Evolutionary conservation across 768 basidiomycete genomes (phyloP), one percentile per base, ranked within the genome.

Genomic region (Glaciozyma martinii): DNA sequence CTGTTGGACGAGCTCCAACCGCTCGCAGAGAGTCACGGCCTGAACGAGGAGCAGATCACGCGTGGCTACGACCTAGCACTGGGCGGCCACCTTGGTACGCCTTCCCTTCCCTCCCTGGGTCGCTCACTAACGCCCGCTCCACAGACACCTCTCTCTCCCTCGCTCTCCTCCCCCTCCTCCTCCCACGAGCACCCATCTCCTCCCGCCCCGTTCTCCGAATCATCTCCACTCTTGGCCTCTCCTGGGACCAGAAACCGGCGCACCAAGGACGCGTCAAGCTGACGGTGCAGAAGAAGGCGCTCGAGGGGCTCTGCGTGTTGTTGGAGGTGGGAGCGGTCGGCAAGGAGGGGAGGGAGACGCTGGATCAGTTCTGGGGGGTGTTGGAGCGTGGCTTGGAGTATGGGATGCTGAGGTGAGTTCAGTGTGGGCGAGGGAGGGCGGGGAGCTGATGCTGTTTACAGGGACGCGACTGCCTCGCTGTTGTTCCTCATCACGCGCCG

Each of bases 341-440:
- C 0, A 3, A 5, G 25, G 59, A 56, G 9, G 66, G 49, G 0
- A 52, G 42, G 25, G 55, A 44, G 0, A 54, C 32, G 29, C 49
- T 67, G n/a, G 59, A 52, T 8, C 30, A 40, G 15, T 46, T 49
- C 37, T 67, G 42, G 27, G 42, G 40, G 0, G 50, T 58, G 2
- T 1, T 56, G 16, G 62, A 60, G 55, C 40, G 50, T 1, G 53
- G 43, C 0, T 30, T 67, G 4, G 59, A 53, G 32, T 67, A 63
- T 25, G 40, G 59, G 18, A 53, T 18, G 1, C 50, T 67, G 21
- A 43, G 66, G 66, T 63, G 19, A 18, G 66, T 37, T 16, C 27
- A 12, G 18, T 43, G 21, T 30, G 16, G 3, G 23, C 12, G n/a
- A 23, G 5, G 15, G 55, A n/a, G 37, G 43, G 9, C 12, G 5